A percentile compares a stretch with the other conserved stretches of the same genome.
Conservation (phyloP, 306 rosid species). For the Oxytropis ochrocephala region DNA sequence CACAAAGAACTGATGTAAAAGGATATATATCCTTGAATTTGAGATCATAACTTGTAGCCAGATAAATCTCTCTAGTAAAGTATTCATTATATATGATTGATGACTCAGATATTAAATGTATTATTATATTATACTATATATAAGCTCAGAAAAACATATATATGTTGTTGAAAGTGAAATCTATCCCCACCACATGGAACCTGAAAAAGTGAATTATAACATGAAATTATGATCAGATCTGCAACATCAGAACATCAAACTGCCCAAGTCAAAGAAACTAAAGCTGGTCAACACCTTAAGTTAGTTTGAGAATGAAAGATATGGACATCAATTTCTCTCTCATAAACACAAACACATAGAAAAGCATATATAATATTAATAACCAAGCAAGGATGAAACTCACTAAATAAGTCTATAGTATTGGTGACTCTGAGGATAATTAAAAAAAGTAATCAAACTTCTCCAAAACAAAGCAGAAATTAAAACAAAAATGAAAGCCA, state of each 20-base stretch:
- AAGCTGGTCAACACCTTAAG: constrained; percentile 6
- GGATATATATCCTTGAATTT: no score
- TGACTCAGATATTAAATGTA: neutral
- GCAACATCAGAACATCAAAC: neutral
- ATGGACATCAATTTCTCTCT: neutral
- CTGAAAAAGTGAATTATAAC: neutral
- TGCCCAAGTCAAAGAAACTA: no score
- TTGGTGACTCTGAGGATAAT: no score
- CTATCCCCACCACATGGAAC: constrained; percentile 13
- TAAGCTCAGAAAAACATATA: neutral
- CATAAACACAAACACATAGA: neutral
- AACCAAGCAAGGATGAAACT: neutral
- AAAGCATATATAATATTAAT: neutral
- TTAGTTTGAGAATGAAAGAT: constrained; percentile 2
- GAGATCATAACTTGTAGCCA: no score
- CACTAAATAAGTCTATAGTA: no score
- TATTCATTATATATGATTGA: no score
- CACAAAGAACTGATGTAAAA: no score
- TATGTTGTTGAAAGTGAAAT: constrained; percentile 22
- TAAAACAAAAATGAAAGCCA: no score
- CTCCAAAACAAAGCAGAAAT: no score
- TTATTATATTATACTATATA: no score
- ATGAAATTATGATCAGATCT: constrained; percentile 2
- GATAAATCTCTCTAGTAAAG: neutral
- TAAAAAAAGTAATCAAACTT: no score